Base-by-base conservation (phyloP, 805 yeast species). In the Kodamaea fukazawae region DNA sequence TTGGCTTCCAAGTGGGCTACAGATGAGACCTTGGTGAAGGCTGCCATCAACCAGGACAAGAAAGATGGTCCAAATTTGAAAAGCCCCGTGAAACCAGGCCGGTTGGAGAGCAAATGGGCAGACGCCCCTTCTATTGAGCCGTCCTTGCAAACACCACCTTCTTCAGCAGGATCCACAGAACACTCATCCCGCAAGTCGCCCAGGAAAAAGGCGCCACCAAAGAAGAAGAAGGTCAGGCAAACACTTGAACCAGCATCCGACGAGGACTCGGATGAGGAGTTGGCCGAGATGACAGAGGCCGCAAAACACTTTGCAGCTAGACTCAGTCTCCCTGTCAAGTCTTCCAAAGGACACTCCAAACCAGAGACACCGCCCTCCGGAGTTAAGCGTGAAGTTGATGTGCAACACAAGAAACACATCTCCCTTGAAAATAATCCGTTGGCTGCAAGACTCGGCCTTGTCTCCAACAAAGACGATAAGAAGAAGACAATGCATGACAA, bases 71-170 rank as follows among this genome's bases (percentile, higher is more conserved):
- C 11, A 7, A 13, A 14, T 20, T 5, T 20, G 8, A 6, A 5
- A 8, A 20, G 23, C 8, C 23, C 23, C 8, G 23, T 20, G 23
- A 35, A 28, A 28, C 15, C 14, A 12, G 7, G 16, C 15, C 42
- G 42, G 31, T 48, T 63, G 28, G 57, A 43, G 28, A 64, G 69
- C 34, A 63, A 51, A 48, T 67, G 72, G 72, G 70, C 70, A 12
- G 41, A 47, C 30, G 46, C 47, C 27, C 36, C 40, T 20, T 20
- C 23, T 20, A 6, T 20, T 5, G 23, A 20, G 23, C 23, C 23
- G 5, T 20, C 35, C 28, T 10, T 32, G 18, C 13, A 11, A 17
- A 39, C 40, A 30, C 34, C 34, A 20, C 38, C 38, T 12, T 17
- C 30, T 7, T 35, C 38, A 11, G 33, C 33, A 26, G 38, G 33